These are phyloP conservation scores for Colletotrichum liriopes DNA, from an alignment of 2,329 filamentous ascomycete species.

Conservation along the genomic window DNA sequence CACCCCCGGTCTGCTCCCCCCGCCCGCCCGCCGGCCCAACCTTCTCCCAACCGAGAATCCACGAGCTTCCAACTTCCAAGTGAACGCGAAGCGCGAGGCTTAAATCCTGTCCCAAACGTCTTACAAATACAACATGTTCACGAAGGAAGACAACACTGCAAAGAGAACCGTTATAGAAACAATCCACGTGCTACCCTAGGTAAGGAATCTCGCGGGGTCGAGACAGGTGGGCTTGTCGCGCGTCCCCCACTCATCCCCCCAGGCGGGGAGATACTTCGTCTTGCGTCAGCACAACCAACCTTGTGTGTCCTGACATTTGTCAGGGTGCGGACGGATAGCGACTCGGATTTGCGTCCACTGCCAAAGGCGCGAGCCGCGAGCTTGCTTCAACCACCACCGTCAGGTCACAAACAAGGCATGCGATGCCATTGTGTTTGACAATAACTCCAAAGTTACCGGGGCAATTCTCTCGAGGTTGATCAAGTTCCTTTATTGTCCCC, in stretches of 20 bases:
- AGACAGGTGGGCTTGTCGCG: background rate
- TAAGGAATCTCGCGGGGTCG: background rate
- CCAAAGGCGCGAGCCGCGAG: background rate
- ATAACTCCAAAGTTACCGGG: background rate
- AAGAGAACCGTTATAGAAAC: background rate
- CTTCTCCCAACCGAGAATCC: background rate
- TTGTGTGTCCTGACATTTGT: background rate
- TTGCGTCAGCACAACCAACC: no score
- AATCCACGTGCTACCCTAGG: background rate
- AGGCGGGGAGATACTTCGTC: no score
- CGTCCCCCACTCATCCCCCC: no score
- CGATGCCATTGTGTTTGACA: background rate
- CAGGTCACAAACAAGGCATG: background rate
- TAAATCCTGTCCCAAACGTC: background rate
- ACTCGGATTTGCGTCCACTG: constrained; percentile 2
- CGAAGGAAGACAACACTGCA: background rate
- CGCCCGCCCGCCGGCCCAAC: background rate
- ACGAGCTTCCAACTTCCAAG: constrained; percentile 16
- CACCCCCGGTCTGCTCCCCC: background rate
- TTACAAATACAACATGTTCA: background rate
- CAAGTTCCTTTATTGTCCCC: background rate
- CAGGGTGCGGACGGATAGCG: background rate
- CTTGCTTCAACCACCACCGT: background rate
- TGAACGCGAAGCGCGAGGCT: background rate
- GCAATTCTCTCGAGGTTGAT: background rate